A percentile compares a stretch with the other conserved stretches of the same genome.
Evolutionary conservation across 805 yeast species (phyloP).

Genomic region (Wickerhamiella lipophila): DNA sequence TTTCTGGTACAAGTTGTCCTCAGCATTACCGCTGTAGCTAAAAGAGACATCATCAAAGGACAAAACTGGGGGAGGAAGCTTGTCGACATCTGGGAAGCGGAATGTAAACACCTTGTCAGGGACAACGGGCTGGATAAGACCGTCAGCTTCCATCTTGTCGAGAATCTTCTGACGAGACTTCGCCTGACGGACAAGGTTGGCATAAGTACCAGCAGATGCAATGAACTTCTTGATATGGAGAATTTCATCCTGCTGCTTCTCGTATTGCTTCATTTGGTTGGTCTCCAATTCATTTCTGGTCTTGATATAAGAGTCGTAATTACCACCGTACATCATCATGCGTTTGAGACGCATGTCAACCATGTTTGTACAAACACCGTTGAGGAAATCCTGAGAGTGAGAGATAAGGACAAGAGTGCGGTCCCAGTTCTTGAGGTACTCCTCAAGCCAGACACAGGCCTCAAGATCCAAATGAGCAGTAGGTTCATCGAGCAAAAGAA

Average conservation of each 20-base stretch:
- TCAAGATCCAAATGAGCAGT: constrained; percentile 98
- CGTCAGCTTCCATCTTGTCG: constrained; percentile 99
- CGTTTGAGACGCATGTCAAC: constrained; percentile 86
- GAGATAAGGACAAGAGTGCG: constrained; percentile 88
- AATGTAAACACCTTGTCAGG: constrained; percentile 89
- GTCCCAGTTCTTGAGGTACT: constrained; percentile 88
- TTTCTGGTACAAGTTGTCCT: constrained; percentile 78
- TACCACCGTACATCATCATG: constrained; percentile 82
- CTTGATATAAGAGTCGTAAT: constrained; percentile 92
- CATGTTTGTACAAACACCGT: constrained; percentile 97
- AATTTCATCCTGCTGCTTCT: constrained; percentile 97
- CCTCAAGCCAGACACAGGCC: constrained; percentile 99
- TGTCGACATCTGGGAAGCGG: constrained; percentile 89
- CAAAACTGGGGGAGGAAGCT: constrained; percentile 96
- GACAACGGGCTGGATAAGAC: constrained; percentile 76
- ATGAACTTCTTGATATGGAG: constrained; percentile 96
- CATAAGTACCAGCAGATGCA: constrained; percentile 99
- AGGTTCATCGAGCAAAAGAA: constrained; percentile 91
- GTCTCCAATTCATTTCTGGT: constrained; percentile 89
- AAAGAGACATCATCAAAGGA: constrained; percentile 92
- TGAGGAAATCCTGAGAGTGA: constrained; percentile 98
- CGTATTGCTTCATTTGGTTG: constrained; percentile 95
- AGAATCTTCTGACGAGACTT: constrained; percentile 98
- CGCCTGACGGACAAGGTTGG: constrained; percentile 96
- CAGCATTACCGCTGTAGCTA: constrained; percentile 60